Conservation (phyloP, 352 stramenopile species). For the Globisporangium orthogonon region DNA sequence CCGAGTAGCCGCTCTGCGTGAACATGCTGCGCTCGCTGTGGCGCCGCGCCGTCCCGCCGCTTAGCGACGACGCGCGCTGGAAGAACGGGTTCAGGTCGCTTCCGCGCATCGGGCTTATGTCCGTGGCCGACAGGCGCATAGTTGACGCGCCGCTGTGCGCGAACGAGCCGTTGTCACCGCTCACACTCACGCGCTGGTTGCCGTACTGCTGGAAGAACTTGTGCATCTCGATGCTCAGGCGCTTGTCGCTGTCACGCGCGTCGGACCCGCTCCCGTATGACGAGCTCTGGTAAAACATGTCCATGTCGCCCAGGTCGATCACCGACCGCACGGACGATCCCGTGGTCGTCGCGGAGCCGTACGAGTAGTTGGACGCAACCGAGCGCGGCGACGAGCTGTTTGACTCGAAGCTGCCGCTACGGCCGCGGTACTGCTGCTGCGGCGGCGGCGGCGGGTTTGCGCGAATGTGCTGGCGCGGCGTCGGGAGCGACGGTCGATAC, state of each 20-base stretch:
- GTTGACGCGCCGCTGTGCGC: constrained; percentile 42
- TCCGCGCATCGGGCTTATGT: constrained; percentile 17
- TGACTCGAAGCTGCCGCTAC: constrained; percentile 53
- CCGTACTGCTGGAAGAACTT: constrained; percentile 69
- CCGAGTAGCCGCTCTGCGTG: constrained; percentile 17
- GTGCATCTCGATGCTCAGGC: constrained; percentile 59
- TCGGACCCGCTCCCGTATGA: constrained; percentile 19
- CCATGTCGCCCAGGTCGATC: constrained; percentile 74
- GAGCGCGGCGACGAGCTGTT: constrained; percentile 57
- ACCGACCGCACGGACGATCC: constrained; percentile 57
- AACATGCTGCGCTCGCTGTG: constrained; percentile 16
- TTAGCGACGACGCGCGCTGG: constrained; percentile 20
- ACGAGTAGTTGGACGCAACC: constrained; percentile 71
- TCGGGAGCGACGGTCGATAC: neutral
- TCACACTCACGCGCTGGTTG: constrained; percentile 18
- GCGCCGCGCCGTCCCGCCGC: constrained; percentile 13
- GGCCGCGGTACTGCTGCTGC: constrained; percentile 14
- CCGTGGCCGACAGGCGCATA: constrained; percentile 24
- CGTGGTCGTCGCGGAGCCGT: constrained; percentile 62
- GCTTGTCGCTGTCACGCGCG: constrained; percentile 29
- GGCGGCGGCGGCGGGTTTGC: constrained; percentile 2
- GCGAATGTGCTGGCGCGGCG: constrained; percentile 10
- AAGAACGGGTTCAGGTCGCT: constrained; percentile 43
- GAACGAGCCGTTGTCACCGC: constrained; percentile 32
- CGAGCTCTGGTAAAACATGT: constrained; percentile 64